These are phyloP conservation scores for Linderniella brevidens DNA, from an alignment of 257 asterid species.

Conservation along the genomic window DNA sequence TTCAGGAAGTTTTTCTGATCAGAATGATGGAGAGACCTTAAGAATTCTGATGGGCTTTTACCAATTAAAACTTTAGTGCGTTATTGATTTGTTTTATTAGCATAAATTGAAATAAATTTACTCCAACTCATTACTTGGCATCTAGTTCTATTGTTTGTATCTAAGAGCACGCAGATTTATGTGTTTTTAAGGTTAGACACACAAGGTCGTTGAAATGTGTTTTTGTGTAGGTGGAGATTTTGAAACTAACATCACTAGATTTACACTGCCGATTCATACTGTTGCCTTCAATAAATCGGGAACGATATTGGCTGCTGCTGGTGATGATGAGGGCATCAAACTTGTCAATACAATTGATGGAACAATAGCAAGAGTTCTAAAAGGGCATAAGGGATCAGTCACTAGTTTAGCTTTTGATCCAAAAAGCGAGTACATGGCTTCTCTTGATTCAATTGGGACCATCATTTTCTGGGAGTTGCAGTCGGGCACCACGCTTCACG, in stretches of 20 bases:
- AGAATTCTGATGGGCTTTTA: no score
- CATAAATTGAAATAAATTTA: no score
- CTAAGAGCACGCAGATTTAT: not conserved
- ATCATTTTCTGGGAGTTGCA: constrained; percentile 88
- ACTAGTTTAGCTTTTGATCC: constrained; percentile 94
- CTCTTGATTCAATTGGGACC: constrained; percentile 78
- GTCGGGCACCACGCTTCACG: constrained; percentile 61
- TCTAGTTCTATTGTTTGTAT: not conserved
- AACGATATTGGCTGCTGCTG: constrained; percentile 86
- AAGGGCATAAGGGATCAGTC: constrained; percentile 83
- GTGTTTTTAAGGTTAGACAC: not conserved
- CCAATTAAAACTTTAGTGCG: no score
- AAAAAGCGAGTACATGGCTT: constrained; percentile 74
- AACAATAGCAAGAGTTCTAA: constrained; percentile 75
- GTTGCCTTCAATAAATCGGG: constrained; percentile 88
- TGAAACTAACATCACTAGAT: constrained; percentile 85
- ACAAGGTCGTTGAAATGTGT: not conserved
- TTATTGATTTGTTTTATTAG: no score
- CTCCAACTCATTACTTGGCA: no score
- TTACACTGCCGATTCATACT: constrained; percentile 75
- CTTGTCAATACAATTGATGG: constrained; percentile 90
- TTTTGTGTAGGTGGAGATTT: constrained; percentile 66
- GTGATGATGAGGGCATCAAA: constrained; percentile 91
- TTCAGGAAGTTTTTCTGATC: not conserved
- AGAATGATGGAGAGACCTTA: no score